Evolutionary conservation across 148 eudicot genomes (phyloP), one percentile per base, ranked within the genome.

Genomic region (Polygonum aviculare): DNA sequence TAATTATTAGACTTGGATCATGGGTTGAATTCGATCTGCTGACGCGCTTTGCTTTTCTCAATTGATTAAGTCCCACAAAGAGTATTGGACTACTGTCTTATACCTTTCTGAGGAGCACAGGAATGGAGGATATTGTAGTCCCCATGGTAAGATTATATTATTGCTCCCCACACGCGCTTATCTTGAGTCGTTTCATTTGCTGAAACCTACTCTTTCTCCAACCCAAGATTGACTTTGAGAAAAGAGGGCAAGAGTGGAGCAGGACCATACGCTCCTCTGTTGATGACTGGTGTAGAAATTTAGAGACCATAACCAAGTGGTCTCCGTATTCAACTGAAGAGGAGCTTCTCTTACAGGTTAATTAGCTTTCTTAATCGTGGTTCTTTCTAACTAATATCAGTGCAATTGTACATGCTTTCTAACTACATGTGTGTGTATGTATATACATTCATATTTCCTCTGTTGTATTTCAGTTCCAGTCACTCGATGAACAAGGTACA

Each of bases 51-150:
- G 72, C 49, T 36, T 75, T 67, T 75, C 73, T 18, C n/a, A n/a
- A n/a, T n/a, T 73, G 84, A 60, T 60, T 36, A 22, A 60, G 94
- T 73, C 80, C 85, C 6, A 87, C 94, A 45, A 87, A 85, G 75
- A 92, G 88, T 78, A 79, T 92, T 76, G 94, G 97, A 80, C 81
- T 90, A 84, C 77, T 92, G 59, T 92, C 97, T 16, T 88, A 85
- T 79, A 88, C 94, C 35, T 92, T 88, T 80, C 80, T 92, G 83
- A 86, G 79, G 79, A 77, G 78, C 47, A 92, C 93, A 10, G 83
- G 86, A 26, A 92, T 84, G 84, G 89, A 92, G 81, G 94, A 90
- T 77, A 90, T 87, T 51, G 83, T 90, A 74, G 97, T 92, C 85
- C 94, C 97, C 26, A 92, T 90, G 88, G 92, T 92, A 60, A 60